A percentile compares a stretch with the other conserved stretches of the same genome.
Evolutionary conservation across 1,139 yeast species (phyloP).

Genomic region (Magnusiomyces paraingens): DNA sequence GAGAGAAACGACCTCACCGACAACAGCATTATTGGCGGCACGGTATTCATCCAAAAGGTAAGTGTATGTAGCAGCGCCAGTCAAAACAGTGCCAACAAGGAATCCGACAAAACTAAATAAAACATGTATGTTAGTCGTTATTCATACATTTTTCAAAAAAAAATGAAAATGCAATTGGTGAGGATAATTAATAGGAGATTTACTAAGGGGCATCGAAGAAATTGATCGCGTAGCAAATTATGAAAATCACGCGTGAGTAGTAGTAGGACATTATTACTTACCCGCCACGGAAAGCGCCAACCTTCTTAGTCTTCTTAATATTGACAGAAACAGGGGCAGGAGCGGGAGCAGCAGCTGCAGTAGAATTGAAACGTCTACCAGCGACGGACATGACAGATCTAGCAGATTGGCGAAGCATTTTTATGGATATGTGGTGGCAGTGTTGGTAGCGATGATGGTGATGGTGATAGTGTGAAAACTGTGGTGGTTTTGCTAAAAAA

Average conservation of each 20-base stretch:
- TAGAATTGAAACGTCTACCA: background rate
- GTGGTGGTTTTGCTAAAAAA: too few species aligned
- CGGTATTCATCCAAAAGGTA: constrained; percentile 75
- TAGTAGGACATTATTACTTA: constrained; percentile 17
- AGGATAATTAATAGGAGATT: background rate
- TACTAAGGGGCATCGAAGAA: background rate
- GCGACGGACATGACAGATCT: background rate
- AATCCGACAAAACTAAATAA: constrained; percentile 56
- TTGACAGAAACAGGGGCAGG: constrained; percentile 9
- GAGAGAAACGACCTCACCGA: constrained; percentile 67
- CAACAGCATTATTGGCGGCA: constrained; percentile 60
- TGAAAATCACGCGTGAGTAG: background rate
- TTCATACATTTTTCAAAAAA: background rate
- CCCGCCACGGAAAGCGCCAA: constrained; percentile 33
- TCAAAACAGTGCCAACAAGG: constrained; percentile 63
- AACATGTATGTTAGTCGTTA: background rate
- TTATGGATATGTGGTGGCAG: too few species aligned
- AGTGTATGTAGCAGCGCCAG: constrained; percentile 72
- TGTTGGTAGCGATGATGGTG: too few species aligned
- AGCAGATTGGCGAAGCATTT: too few species aligned
- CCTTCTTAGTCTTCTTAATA: constrained; percentile 22
- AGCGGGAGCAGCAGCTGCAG: background rate
- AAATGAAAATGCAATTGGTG: background rate
- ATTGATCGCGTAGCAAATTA: background rate
- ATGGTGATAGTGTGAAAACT: too few species aligned